Base-by-base conservation (phyloP, 2,329 filamentous ascomycete genomes). In the Decorospora gaudefroyi region DNA sequence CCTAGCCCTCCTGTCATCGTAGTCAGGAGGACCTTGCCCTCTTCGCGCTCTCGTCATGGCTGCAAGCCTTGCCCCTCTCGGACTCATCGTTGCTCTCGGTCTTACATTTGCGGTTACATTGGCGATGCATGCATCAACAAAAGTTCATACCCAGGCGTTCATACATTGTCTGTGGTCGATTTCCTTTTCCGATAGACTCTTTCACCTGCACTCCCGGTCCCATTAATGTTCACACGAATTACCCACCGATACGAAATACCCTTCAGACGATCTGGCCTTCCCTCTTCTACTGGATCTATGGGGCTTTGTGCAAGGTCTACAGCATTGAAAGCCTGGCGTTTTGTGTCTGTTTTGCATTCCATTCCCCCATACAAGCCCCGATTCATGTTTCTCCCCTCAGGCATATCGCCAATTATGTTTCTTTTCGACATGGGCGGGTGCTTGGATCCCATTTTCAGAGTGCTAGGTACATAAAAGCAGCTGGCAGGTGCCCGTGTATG, bases 1-100 rank as follows among this genome's bases (percentile, higher is more conserved):
- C 45, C 78, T 74, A 64, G 70, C 74, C 53, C 74, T 78, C 55
- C 73, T 85, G 53, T 18, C 43, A 76, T 81, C 11, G 46, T n/a
- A n/a, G n/a, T n/a, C n/a, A n/a, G n/a, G n/a, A n/a, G n/a, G n/a
- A n/a, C n/a, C n/a, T n/a, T n/a, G n/a, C 21, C 10, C 21, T 23
- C 21, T 23, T 10, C 10, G 21, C 10, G 21, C 10, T 23, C 6
- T 6, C 21, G 10, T 23, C 21, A 23, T 23, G 10, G 21, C 21
- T 23, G 21, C 6, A 10, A 23, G 21, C 23, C 17, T 33, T 18
- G n/a, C 26, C 11, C n/a, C 16, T 17, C 22, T 31, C 47, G 44
- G 47, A 33, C 43, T 36, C 45, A 46, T 50, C 55, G 53, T 62
- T 60, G 49, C 57, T 51, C 44, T 38, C 56, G 11, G 28, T 55